Percentiles rank a stretch among this genome's conserved stretches.
These are phyloP conservation scores for Pichia cactophila DNA, from an alignment of 1,139 yeast species.

Conservation along the genomic window DNA sequence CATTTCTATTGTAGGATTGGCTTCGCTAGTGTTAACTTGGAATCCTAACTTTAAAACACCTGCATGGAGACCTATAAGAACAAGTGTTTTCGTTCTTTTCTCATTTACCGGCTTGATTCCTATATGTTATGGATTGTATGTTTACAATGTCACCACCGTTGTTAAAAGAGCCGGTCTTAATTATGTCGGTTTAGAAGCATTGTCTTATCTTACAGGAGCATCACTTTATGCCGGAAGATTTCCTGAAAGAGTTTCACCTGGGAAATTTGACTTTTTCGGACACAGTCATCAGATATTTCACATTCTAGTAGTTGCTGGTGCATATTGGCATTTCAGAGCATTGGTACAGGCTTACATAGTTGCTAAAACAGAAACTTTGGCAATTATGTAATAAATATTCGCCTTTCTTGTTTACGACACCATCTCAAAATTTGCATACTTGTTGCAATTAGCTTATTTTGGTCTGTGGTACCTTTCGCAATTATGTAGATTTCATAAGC, in stretches of 20 bases:
- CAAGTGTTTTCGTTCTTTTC: conserved; percentile 69
- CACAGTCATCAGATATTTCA: conserved; percentile 89
- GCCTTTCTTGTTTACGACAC: conserved; percentile 49
- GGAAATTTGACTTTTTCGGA: conserved; percentile 64
- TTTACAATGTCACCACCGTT: conserved; percentile 43
- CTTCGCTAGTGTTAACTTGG: conserved; percentile 60
- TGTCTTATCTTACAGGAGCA: conserved; percentile 73
- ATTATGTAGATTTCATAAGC: conserved; percentile 48
- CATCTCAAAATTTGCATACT: conserved; percentile 48
- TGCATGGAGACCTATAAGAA: conserved; percentile 69
- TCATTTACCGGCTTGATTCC: conserved; percentile 79
- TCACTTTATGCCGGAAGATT: conserved; percentile 65
- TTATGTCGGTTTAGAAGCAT: conserved; percentile 65
- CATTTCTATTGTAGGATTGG: conserved; percentile 48
- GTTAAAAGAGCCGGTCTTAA: conserved; percentile 43
- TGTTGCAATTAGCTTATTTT: conserved; percentile 41
- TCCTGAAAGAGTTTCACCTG: conserved; percentile 71
- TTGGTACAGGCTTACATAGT: conserved; percentile 52
- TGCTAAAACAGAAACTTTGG: conserved; percentile 32
- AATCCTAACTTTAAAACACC: conserved; percentile 59
- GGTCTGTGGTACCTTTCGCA: conserved; percentile 37
- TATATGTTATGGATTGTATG: conserved; percentile 41
- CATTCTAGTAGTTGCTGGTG: conserved; percentile 73
- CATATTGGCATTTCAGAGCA: conserved; percentile 65
- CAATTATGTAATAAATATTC: conserved; percentile 49